Conservation (phyloP, 192 early-diverging fungal species). For the Chytriomyces sp. region DNA sequence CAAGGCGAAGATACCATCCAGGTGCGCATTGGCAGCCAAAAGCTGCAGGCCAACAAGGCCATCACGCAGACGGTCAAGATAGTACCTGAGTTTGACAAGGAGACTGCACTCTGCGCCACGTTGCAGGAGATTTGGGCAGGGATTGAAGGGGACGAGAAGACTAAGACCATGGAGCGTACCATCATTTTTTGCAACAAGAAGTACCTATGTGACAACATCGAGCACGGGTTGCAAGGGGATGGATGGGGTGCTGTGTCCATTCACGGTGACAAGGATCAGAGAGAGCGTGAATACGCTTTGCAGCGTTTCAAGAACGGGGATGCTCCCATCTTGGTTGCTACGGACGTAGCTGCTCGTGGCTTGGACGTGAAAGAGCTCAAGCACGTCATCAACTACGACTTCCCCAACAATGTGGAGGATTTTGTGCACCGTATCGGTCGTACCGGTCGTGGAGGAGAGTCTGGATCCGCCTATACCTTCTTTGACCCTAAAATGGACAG, state of each 20-base stretch:
- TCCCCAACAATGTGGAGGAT: conserved; percentile 87
- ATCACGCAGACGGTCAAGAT: conserved; percentile 90
- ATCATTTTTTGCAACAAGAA: conserved; percentile 54
- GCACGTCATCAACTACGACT: conserved; percentile 84
- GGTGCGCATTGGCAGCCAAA: conserved; percentile 83
- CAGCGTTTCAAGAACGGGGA: conserved; percentile 77
- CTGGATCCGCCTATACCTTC: conserved; percentile 50
- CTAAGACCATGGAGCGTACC: conserved; percentile 42
- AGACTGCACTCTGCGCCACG: conserved; percentile 69
- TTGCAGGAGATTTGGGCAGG: conserved; percentile 43
- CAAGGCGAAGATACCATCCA: conserved; percentile 75
- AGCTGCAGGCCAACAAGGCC: conserved; percentile 82
- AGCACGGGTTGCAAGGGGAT: conserved; percentile 70
- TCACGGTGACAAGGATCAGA: conserved; percentile 88
- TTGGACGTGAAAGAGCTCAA: conserved; percentile 55
- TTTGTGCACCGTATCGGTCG: conserved; percentile 78
- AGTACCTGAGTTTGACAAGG: conserved; percentile 72
- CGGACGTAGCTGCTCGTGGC: conserved; percentile 92
- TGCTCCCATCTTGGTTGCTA: conserved; percentile 85
- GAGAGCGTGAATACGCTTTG: conserved; percentile 75
- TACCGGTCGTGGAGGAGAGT: conserved; percentile 44
- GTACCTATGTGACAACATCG: conserved; percentile 54
- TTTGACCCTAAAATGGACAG: conserved; percentile 45
- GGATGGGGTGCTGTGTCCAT: conserved; percentile 76
- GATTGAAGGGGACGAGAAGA: conserved; percentile 43